Percentiles rank a stretch among this genome's conserved stretches.
Evolutionary conservation across 2,329 filamentous ascomycete species (phyloP).

Genomic region (Madurella mycetomatis): DNA sequence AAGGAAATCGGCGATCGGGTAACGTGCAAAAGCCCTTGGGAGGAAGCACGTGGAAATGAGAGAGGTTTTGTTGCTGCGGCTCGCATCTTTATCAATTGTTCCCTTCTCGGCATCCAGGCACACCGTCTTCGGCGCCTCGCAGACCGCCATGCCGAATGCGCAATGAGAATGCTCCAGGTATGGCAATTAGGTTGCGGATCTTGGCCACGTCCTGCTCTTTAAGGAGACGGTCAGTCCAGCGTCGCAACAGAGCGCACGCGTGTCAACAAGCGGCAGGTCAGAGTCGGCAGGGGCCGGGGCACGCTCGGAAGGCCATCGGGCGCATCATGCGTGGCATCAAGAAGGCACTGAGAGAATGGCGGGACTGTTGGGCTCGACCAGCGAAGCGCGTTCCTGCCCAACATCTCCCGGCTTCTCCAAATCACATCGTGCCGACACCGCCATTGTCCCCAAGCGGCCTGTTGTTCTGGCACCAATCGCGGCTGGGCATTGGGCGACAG

Average conservation of each 20-base stretch:
- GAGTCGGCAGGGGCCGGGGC: not conserved
- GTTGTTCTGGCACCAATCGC: slow-evolving; percentile 25
- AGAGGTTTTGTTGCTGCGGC: slow-evolving; percentile 1
- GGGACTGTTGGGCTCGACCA: slow-evolving; percentile 23
- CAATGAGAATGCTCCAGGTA: slow-evolving; percentile 4
- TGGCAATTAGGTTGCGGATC: not conserved
- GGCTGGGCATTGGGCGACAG: slow-evolving; percentile 23
- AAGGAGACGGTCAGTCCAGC: not conserved
- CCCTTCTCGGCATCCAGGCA: slow-evolving; percentile 10
- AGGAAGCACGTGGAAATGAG: slow-evolving; percentile 9
- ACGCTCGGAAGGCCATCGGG: slow-evolving; percentile 7
- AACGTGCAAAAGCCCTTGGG: not conserved
- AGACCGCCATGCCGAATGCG: slow-evolving; percentile 14
- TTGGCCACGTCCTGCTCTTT: slow-evolving; percentile 9
- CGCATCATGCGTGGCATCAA: slow-evolving; percentile 22
- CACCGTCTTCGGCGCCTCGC: slow-evolving; percentile 9
- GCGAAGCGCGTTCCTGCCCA: slow-evolving; percentile 26
- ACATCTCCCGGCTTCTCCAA: slow-evolving; percentile 16
- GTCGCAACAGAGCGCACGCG: not conserved
- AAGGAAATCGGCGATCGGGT: not conserved
- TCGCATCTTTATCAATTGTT: slow-evolving; percentile 6
- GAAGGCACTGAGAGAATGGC: slow-evolving; percentile 7
- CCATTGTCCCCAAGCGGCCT: slow-evolving; percentile 11
- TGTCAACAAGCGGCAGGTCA: not conserved
- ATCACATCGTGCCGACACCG: slow-evolving; percentile 21